Base-by-base conservation (phyloP, 2,329 filamentous ascomycete species). In the Hymenoscyphus linearis region DNA sequence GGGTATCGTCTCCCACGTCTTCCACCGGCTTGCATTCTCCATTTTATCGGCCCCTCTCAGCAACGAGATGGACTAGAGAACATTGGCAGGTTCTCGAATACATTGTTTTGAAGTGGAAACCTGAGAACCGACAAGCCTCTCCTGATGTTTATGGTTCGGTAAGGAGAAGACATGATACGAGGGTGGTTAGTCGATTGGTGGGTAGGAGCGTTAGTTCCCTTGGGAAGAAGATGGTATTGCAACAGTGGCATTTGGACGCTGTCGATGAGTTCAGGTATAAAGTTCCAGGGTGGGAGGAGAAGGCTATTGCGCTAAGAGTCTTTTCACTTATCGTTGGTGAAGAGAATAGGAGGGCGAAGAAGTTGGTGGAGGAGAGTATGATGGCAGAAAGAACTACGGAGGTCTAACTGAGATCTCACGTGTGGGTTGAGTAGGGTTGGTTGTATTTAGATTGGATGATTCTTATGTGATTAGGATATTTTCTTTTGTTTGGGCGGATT, bases 181-280 rank as follows among this genome's bases (percentile, higher is more conserved):
- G 70, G 40, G 70, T 73, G 1, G 69, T 73, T 18, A 67, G 63
- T 61, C 65, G 61, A 52, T 58, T 73, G n/a, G 55, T 74, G 14
- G 72, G 72, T 4, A 70, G 69, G 58, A 67, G 50, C 1, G 64
- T 73, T 2, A 55, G 31, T 26, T 62, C 58, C 5, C 36, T 53
- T 9, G 61, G 61, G 4, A 34, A 58, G 27, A 55, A 44, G 22
- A 54, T 62, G 54, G 35, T 60, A 3, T 35, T 74, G 25, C 65
- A 73, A 57, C 70, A 72, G 61, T 74, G 71, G 71, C 72, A 74
- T 66, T 57, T 73, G 22, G 72, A 73, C 56, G 71, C 64, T 57
- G 71, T 74, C 18, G 71, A 71, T 65, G 68, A 72, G 63, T 74
- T 73, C 50, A 55, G 70, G 26, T 65, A 66, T 1, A 31, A 60